phyloP scores from a whole-genome alignment of 768 basidiomycete genomes.

The Boletus vermiculosoides region DNA sequence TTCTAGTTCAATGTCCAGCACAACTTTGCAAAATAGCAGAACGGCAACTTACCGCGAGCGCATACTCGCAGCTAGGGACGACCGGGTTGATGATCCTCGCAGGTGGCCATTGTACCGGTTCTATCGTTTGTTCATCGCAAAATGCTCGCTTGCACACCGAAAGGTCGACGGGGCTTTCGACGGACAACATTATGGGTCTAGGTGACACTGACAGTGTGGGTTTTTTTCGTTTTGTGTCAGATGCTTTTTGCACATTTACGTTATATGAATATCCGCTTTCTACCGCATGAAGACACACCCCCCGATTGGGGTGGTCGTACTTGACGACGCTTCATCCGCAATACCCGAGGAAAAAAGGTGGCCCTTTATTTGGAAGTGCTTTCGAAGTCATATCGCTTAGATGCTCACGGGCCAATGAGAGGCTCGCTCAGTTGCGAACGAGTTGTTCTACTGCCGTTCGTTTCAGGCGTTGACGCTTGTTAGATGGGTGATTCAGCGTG shows the following conservation, averaged over 20 bases:
- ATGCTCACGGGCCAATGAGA: background rate
- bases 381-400: background rate
- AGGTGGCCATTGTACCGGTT: background rate
- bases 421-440: background rate
- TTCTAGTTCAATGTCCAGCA: constrained; percentile 39
- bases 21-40: background rate
- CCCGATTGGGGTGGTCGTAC: background rate
- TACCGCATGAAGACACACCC: background rate
- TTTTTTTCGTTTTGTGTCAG: constrained; percentile 2
- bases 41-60: constrained; percentile 46
- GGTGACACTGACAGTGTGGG: background rate
- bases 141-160: background rate
- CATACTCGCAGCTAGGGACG: constrained; percentile 53
- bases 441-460: background rate
- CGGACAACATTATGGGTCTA: constrained; percentile 17
- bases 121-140: background rate
- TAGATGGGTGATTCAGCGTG: background rate
- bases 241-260: background rate
- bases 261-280: constrained; percentile 4
- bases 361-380: background rate
- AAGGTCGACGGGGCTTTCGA: constrained; percentile 7
- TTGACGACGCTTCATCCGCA: background rate
- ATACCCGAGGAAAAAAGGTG: background rate
- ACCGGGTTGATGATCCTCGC: constrained; percentile 51
- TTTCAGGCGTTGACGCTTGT: background rate